Base-by-base conservation (phyloP, 257 asterid genomes). In the Jaltomata sinuosa region DNA sequence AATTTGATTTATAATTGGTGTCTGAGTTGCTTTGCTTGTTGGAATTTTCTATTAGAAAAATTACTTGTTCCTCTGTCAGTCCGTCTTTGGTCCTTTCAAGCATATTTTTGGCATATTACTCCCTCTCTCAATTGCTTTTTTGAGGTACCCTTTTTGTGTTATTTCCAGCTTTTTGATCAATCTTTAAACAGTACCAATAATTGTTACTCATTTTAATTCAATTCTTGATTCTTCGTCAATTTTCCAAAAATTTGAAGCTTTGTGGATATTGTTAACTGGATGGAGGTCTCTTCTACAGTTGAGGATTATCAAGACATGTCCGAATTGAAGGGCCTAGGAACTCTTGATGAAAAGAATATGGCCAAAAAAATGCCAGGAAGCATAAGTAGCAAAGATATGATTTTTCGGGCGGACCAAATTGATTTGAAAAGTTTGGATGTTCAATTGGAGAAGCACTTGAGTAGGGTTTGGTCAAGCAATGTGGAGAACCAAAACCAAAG, bases 371-470 rank as follows among this genome's bases (percentile, higher is more conserved):
- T n/a, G n/a, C n/a, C n/a, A n/a, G n/a, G n/a, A n/a, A n/a, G n/a
- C 8, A 62, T 12, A 12, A 62, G 71, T 1, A 89, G 89, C 89
- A 94, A 92, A 47, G 97, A 93, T 78, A 96, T 96, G 99, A 93
- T 96, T 79, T 91, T 96, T 61, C 88, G 98, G 86, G 98, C 98
- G 1, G 98, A 94, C 87, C 90, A 94, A 84, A 89, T 94, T 61
- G 98, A 94, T 87, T 94, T 94, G 69, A 96, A 93, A 32, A 94
- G 81, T 90, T 90, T 96, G 88, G 99, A 96, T 87, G 91, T 90
- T 86, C 98, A 94, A 85, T 95, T 94, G 80, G 98, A 96, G 90
- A 93, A 93, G 91, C 98, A 96, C 84, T 84, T 94, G 89, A 96
- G 97, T 86, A 88, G 95, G 18, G 97, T 91, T 86, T 93, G 97